Evolutionary conservation across 2,329 filamentous ascomycete genomes (phyloP).

Genomic region (Hypoxylon sp.): DNA sequence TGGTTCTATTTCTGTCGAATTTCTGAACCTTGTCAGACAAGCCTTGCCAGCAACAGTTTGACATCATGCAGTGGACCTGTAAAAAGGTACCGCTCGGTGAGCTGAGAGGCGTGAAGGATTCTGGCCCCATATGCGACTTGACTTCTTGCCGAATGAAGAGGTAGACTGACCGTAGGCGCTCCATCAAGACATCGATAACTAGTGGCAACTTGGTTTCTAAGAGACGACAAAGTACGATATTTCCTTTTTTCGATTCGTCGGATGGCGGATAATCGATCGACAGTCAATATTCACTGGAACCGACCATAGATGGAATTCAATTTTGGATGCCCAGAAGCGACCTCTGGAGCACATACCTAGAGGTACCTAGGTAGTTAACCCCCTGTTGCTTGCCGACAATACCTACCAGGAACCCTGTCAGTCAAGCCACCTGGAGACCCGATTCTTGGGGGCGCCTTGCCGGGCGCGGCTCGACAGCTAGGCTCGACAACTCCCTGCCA

Average conservation of each 20-base stretch:
- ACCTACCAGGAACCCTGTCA: too few species aligned
- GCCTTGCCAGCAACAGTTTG: conserved; percentile 14
- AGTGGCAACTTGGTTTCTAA: not conserved
- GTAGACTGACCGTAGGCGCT: not conserved
- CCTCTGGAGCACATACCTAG: too few species aligned
- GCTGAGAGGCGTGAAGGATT: conserved; percentile 35
- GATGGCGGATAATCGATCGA: not conserved
- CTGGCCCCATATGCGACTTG: conserved; percentile 6
- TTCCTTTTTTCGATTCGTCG: not conserved
- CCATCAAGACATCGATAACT: conserved; percentile 10
- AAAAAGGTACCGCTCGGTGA: not conserved
- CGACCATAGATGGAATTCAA: not conserved
- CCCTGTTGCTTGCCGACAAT: too few species aligned
- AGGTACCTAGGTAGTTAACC: too few species aligned
- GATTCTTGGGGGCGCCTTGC: not conserved
- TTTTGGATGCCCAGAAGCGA: not conserved
- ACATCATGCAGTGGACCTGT: conserved; percentile 24
- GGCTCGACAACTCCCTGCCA: not conserved
- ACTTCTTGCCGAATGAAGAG: conserved; percentile 6
- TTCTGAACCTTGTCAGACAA: conserved; percentile 27
- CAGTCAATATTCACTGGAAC: too few species aligned
- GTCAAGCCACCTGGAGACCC: not conserved
- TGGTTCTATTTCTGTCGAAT: conserved; percentile 38
- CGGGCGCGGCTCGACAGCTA: not conserved
- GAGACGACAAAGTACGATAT: conserved; percentile 2